Percentiles rank a stretch among this genome's conserved stretches.
These are phyloP conservation scores for Nemania abortiva DNA, from an alignment of 2,329 filamentous ascomycete genomes.

Conservation along the genomic window DNA sequence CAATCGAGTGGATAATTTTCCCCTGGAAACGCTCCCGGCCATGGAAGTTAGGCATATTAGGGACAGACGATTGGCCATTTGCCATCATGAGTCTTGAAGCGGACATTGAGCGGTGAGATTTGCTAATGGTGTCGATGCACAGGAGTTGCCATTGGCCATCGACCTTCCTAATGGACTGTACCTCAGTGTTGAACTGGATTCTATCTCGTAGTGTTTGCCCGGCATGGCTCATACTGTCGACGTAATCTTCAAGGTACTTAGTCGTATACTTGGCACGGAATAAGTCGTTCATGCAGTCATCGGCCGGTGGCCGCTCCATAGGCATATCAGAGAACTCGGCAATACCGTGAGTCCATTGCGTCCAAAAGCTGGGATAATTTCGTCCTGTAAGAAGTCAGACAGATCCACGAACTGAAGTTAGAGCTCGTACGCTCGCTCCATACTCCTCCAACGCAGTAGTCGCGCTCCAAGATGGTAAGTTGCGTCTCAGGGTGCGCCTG, in stretches of 20 bases:
- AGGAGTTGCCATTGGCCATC: slow-evolving; percentile 42
- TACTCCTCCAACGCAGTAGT: slow-evolving; percentile 42
- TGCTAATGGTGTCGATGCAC: slow-evolving; percentile 35
- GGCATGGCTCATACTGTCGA: slow-evolving; percentile 38
- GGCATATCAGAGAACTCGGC: slow-evolving; percentile 50
- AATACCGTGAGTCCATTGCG: slow-evolving; percentile 49
- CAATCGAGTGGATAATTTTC: slow-evolving; percentile 50
- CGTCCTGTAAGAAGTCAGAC: slow-evolving; percentile 39
- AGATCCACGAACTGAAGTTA: slow-evolving; percentile 11
- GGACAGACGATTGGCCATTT: slow-evolving; percentile 38
- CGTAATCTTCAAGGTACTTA: slow-evolving; percentile 46
- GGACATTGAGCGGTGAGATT: slow-evolving; percentile 28
- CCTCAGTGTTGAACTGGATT: slow-evolving; percentile 42
- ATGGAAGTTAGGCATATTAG: slow-evolving; percentile 49
- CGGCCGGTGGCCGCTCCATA: slow-evolving; percentile 45
- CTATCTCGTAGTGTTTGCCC: slow-evolving; percentile 43
- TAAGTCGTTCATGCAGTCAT: slow-evolving; percentile 44
- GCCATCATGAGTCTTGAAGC: slow-evolving; percentile 38
- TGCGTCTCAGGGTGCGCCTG: slow-evolving; percentile 40
- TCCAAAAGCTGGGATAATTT: slow-evolving; percentile 49
- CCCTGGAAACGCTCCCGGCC: slow-evolving; percentile 48
- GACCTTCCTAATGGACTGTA: slow-evolving; percentile 41
- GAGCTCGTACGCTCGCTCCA: slow-evolving; percentile 39
- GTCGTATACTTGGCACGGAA: slow-evolving; percentile 48
- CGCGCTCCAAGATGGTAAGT: slow-evolving; percentile 40